A percentile compares a stretch with the other conserved stretches of the same genome.
These are phyloP conservation scores for Gryganskiella cystojenkinii DNA, from an alignment of 192 early-diverging fungal genomes.

Conservation along the genomic window DNA sequence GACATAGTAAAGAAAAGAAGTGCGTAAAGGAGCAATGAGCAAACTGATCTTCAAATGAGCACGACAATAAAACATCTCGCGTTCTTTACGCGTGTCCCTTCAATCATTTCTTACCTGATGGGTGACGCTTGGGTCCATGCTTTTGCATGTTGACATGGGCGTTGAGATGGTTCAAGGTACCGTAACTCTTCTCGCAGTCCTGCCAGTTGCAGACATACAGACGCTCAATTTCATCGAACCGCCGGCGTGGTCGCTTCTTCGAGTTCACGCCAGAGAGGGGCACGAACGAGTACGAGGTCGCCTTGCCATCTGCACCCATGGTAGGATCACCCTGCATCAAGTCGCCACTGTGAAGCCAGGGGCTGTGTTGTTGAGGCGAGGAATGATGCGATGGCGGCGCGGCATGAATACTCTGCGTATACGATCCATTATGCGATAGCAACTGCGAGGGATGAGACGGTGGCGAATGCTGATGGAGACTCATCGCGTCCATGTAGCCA, in stretches of 20 bases:
- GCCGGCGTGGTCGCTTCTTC: slow-evolving; percentile 67
- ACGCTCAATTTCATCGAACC: slow-evolving; percentile 75
- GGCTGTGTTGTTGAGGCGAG: slow-evolving; percentile 6
- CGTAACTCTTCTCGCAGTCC: slow-evolving; percentile 70
- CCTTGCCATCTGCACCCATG: slow-evolving; percentile 29
- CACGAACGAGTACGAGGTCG: slow-evolving; percentile 66
- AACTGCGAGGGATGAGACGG: slow-evolving; percentile 5
- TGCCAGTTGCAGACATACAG: slow-evolving; percentile 67
- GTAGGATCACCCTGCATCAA: slow-evolving; percentile 3
- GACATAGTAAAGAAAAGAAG: not conserved
- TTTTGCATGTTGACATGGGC: slow-evolving; percentile 78
- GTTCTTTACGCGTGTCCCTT: not conserved
- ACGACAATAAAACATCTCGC: slow-evolving; percentile 11
- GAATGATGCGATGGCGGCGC: not conserved
- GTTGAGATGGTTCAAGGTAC: slow-evolving; percentile 74
- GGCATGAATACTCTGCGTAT: not conserved
- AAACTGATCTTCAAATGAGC: not conserved
- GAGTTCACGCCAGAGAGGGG: slow-evolving; percentile 64
- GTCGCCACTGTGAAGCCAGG: slow-evolving; percentile 16
- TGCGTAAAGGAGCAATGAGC: not conserved
- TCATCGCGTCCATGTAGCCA: slow-evolving; percentile 48
- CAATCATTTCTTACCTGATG: slow-evolving; percentile 42
- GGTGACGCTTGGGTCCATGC: slow-evolving; percentile 68
- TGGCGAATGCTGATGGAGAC: slow-evolving; percentile 23
- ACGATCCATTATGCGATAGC: too few species aligned